Conservation (phyloP, 2,329 filamentous ascomycete species). For the Calonectria hongkongensis region DNA sequence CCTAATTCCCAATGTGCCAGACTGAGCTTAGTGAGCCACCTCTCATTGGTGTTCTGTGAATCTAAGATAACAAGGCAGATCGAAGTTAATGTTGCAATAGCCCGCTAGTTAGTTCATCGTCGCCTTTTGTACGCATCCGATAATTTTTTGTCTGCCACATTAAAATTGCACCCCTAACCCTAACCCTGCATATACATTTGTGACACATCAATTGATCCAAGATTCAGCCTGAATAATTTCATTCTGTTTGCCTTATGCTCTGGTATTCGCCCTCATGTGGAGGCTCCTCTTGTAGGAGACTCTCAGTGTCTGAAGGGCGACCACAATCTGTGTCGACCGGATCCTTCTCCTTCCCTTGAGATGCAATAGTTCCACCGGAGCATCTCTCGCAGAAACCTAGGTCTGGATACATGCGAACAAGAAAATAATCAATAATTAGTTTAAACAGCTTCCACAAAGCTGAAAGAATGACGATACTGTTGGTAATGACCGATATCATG, state of each 20-base stretch:
- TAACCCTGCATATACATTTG: too few relatives aligned
- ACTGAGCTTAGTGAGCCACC: too few relatives aligned
- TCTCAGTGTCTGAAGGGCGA: background rate
- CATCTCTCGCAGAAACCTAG: slow-evolving; percentile 9
- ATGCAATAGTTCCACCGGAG: background rate
- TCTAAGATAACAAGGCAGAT: too few relatives aligned
- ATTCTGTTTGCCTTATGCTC: background rate
- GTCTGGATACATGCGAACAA: background rate
- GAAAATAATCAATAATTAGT: slow-evolving; percentile 1
- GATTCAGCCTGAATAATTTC: too few relatives aligned
- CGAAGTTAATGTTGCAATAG: too few relatives aligned
- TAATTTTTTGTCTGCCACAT: too few relatives aligned
- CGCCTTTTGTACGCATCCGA: too few relatives aligned
- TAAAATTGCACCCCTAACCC: too few relatives aligned
- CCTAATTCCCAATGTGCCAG: too few relatives aligned
- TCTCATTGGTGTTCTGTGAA: too few relatives aligned
- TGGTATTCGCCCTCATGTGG: background rate
- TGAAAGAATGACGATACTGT: slow-evolving; percentile 3
- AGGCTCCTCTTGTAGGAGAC: background rate
- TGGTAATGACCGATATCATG: slow-evolving; percentile 12
- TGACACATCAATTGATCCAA: too few relatives aligned
- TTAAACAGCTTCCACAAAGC: slow-evolving; percentile 26
- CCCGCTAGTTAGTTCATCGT: too few relatives aligned
- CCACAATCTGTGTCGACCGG: background rate
- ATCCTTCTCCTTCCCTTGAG: background rate